Percentiles rank a stretch among this genome's conserved stretches.
Evolutionary conservation across 2,329 filamentous ascomycete species (phyloP).

Genomic region (Plenodomus biglobosus): DNA sequence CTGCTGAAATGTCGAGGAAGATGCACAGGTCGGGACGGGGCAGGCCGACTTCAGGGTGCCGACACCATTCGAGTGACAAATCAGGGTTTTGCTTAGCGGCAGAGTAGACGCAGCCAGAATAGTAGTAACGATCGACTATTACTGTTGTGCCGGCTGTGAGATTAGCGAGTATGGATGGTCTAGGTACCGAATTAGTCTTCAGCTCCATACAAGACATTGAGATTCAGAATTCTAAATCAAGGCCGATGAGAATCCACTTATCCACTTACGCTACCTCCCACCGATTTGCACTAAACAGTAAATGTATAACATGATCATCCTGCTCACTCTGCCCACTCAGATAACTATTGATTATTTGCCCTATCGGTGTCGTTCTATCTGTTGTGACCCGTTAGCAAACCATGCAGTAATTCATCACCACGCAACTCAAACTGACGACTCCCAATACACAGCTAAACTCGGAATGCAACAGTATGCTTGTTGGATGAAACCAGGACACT

Average conservation of each 20-base stretch:
- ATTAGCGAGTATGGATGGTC: constrained; percentile 21
- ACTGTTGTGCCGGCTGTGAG: constrained; percentile 71
- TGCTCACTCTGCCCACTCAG: constrained; percentile 70
- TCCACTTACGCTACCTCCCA: constrained; percentile 66
- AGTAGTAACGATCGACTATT: constrained; percentile 90
- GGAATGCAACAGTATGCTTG: no score
- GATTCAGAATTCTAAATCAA: no score
- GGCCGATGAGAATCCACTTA: no score
- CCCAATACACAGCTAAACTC: background rate
- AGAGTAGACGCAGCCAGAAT: constrained; percentile 90
- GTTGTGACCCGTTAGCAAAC: no score
- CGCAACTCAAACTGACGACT: no score
- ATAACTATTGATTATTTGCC: constrained; percentile 83
- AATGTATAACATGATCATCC: constrained; percentile 86
- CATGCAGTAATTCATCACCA: no score
- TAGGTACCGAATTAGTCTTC: background rate
- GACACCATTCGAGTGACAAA: constrained; percentile 76
- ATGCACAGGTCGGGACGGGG: constrained; percentile 85
- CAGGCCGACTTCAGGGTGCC: constrained; percentile 79
- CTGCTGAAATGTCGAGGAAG: constrained; percentile 79
- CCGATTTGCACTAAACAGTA: constrained; percentile 86
- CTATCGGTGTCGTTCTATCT: constrained; percentile 84
- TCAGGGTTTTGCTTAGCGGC: constrained; percentile 78
- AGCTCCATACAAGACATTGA: no score
- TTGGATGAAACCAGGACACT: no score